Evolutionary conservation across 116 monocot species (phyloP).

Genomic region (Iris pallida): DNA sequence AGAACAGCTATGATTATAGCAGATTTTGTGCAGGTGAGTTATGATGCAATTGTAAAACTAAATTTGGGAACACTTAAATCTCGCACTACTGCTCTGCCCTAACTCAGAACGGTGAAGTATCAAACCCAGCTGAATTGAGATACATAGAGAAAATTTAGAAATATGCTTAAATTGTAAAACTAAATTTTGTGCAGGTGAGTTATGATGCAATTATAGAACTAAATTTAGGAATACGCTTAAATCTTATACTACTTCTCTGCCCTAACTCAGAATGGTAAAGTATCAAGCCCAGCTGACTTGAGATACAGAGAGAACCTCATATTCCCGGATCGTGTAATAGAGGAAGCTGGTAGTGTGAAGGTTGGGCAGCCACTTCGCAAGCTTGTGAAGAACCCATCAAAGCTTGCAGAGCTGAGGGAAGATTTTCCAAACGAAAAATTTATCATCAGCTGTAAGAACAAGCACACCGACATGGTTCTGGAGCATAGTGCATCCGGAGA

Average conservation of each 20-base stretch:
- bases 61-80: no score
- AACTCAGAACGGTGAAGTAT: conserved; percentile 60
- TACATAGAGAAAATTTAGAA: conserved; percentile 82
- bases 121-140: conserved; percentile 73
- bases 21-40: conserved; percentile 64
- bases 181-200: conserved; percentile 70
- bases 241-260: no score
- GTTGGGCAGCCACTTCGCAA: conserved; percentile 62
- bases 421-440: conserved; percentile 69
- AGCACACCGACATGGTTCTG: conserved; percentile 51
- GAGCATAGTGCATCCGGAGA: conserved; percentile 65
- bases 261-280: conserved; percentile 47
- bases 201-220: conserved; percentile 12
- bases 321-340: conserved; percentile 65
- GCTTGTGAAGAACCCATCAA: conserved; percentile 40
- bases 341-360: conserved; percentile 80
- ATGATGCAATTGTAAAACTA: conserved; percentile 12
- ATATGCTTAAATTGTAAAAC: no score
- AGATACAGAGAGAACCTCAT: conserved; percentile 79
- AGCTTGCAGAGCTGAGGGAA: conserved; percentile 42
- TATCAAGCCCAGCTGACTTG: conserved; percentile 74
- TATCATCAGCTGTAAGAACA: conserved; percentile 36
- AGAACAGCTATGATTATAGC: conserved; percentile 89
- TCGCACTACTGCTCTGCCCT: background rate
- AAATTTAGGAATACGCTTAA: background rate